Percentiles rank a stretch among this genome's conserved stretches.
These are phyloP conservation scores for Lactarius sp. DNA, from an alignment of 768 basidiomycete genomes.

Conservation along the genomic window DNA sequence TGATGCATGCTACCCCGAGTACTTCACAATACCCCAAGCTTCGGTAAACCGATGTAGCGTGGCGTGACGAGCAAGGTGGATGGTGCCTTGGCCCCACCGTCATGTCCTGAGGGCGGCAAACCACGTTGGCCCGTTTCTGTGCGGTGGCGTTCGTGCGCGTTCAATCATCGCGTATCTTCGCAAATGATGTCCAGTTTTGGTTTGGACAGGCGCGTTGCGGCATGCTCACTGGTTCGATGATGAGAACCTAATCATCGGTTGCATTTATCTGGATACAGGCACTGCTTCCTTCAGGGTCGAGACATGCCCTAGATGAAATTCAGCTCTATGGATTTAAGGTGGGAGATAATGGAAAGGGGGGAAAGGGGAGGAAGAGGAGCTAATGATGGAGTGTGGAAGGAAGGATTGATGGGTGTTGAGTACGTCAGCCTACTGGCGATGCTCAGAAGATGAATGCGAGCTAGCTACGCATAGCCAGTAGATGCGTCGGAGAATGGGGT, in stretches of 20 bases:
- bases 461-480: not conserved
- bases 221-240: not conserved
- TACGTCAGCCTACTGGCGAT: not conserved
- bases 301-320: not conserved
- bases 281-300: not conserved
- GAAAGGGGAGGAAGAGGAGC: not conserved
- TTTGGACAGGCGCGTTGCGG: not conserved
- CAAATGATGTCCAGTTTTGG: not conserved
- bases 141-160: not conserved
- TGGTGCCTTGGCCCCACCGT: too few relatives aligned
- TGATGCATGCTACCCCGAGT: too few relatives aligned
- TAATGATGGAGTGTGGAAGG: not conserved
- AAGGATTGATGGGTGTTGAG: not conserved
- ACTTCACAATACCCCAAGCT: too few relatives aligned
- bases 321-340: not conserved
- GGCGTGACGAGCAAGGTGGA: too few relatives aligned
- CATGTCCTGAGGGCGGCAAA: too few relatives aligned
- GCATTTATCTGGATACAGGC: not conserved
- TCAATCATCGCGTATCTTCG: not conserved
- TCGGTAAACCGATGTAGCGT: too few relatives aligned
- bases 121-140: not conserved
- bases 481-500: constrained; percentile 13
- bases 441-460: not conserved
- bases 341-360: not conserved
- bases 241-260: constrained; percentile 2